A percentile compares a stretch with the other conserved stretches of the same genome.
Conservation (phyloP, 495 filamentous ascomycete genomes). For the Penicillium turbatum region DNA sequence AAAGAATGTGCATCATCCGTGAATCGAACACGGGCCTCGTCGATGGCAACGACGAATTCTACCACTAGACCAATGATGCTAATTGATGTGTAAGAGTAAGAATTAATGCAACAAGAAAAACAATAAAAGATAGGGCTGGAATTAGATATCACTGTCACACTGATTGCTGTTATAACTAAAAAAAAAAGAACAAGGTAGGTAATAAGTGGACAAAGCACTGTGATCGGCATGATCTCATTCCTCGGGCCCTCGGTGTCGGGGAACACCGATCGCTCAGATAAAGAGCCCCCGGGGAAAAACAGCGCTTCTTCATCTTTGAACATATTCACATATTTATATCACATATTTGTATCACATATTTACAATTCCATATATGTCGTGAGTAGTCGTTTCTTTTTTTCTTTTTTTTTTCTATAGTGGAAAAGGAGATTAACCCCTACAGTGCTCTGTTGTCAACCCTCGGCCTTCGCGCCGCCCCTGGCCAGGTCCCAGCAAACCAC, state of each 20-base stretch:
- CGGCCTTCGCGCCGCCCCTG: conserved; percentile 23
- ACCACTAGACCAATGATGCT: conserved; percentile 58
- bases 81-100: conserved; percentile 6
- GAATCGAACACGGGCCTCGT: conserved; percentile 58
- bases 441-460: conserved; percentile 26
- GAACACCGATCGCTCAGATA: background rate
- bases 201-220: too few relatives aligned
- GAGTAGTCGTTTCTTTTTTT: background rate
- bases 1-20: conserved; percentile 45
- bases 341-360: too few relatives aligned
- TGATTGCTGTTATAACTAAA: too few relatives aligned
- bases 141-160: too few relatives aligned
- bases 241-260: background rate
- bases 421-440: background rate
- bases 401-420: too few relatives aligned
- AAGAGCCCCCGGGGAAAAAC: background rate
- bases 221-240: background rate
- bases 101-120: too few relatives aligned
- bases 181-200: too few relatives aligned
- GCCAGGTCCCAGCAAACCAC: conserved; percentile 28
- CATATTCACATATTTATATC: too few relatives aligned
- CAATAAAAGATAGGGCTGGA: too few relatives aligned
- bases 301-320: too few relatives aligned
- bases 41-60: conserved; percentile 59
- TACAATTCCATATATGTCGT: conserved; percentile 4